Evolutionary conservation across 1,284 basidiomycete genomes (phyloP).

Genomic region (Tilletia walkeri): DNA sequence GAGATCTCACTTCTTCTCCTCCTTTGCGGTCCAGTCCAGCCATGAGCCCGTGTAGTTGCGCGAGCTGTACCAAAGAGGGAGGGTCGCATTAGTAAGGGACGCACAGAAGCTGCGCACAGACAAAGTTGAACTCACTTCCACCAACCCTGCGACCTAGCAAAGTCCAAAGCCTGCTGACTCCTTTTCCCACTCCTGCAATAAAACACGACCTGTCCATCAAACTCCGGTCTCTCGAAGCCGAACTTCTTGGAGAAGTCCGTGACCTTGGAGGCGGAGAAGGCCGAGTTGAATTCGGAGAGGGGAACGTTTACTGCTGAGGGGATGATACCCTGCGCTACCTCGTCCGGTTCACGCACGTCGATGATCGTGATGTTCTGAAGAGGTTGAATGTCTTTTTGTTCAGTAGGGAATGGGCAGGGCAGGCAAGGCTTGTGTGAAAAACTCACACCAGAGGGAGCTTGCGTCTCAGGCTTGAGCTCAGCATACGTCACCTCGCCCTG

Average conservation of each 20-base stretch:
- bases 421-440: slow-evolving; percentile 51
- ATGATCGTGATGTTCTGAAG: slow-evolving; percentile 35
- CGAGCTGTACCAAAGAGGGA: slow-evolving; percentile 8
- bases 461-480: slow-evolving; percentile 77
- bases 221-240: slow-evolving; percentile 78
- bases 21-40: slow-evolving; percentile 36
- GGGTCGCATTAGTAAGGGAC: background rate
- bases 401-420: slow-evolving; percentile 59
- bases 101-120: background rate
- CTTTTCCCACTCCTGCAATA: slow-evolving; percentile 92
- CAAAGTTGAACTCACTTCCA: slow-evolving; percentile 66
- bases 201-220: slow-evolving; percentile 78
- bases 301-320: slow-evolving; percentile 93
- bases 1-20: slow-evolving; percentile 19
- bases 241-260: slow-evolving; percentile 60
- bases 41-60: slow-evolving; percentile 32
- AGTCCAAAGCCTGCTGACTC: slow-evolving; percentile 76
- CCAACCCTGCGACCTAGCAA: slow-evolving; percentile 80
- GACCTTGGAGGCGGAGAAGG: slow-evolving; percentile 66
- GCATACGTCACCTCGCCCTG: slow-evolving; percentile 68
- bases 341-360: slow-evolving; percentile 88
- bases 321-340: slow-evolving; percentile 89
- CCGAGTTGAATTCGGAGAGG: slow-evolving; percentile 71
- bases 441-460: slow-evolving; percentile 75
- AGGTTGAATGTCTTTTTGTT: background rate